Base-by-base conservation (phyloP, 495 filamentous ascomycete genomes). In the Aspergillus indologenus region DNA sequence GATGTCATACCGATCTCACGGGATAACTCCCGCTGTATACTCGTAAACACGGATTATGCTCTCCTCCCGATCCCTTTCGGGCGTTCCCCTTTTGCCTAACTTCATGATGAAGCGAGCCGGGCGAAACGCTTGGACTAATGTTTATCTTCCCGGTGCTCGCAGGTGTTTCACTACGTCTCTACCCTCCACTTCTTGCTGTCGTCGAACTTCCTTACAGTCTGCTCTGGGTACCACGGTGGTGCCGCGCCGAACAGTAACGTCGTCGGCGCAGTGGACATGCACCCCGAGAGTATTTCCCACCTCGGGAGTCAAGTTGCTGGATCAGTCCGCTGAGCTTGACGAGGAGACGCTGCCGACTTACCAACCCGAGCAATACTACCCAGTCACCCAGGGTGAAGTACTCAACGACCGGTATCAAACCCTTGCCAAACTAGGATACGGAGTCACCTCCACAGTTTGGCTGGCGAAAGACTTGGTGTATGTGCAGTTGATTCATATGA, bases 371-470 rank as follows among this genome's bases (percentile, higher is more conserved):
- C 68, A 67, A 49, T 68, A 67, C 62, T 75, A 83, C 60, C 79
- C 80, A 3, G 66, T 78, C 4, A 55, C 69, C 8, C 61, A 81
- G 11, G 75, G 72, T 0, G 75, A 83, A 46, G 55, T 60, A 7
- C 60, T 83, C 22, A 61, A 68, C 42, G 50, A 61, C 45, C 65
- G 71, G 19, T 83, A 79, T 60, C 65, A 72, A 43, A 71, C 79
- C 22, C 61, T 76, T 17, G 73, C 79, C 60, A 85, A 85, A 53
- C 67, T 82, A 26, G 79, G 80, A 3, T 72, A 65, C 26, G 79
- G 80, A 21, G 70, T 71, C 0, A 77, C 67, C 21, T 74, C 71
- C 1, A 82, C 73, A 2, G 79, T 81, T 34, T 84, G 80, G 81
- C 68, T 85, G 22, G 78, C 73, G n/a, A 67, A 68, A 14, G 79